Conservation (phyloP, 2,329 filamentous ascomycete species). For the Whalleya microplaca region DNA sequence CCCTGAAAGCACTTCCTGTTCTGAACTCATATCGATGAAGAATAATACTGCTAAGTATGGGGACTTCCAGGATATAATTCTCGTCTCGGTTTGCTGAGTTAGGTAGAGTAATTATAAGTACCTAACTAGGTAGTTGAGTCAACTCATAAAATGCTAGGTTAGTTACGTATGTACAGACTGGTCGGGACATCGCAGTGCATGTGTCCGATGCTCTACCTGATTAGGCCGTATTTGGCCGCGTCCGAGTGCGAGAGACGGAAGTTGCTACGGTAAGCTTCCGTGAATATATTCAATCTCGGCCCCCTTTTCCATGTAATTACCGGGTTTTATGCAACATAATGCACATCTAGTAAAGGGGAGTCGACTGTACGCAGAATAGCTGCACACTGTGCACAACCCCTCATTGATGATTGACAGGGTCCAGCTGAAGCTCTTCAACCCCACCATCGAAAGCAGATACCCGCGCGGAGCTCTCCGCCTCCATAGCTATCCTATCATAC, state of each 20-base stretch:
- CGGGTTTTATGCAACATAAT: too few species aligned
- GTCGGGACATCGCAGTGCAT: not conserved
- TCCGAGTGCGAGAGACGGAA: too few species aligned
- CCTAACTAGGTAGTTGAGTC: too few species aligned
- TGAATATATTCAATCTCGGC: too few species aligned
- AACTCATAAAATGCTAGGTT: too few species aligned
- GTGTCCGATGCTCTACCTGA: not conserved
- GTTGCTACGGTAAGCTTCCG: too few species aligned
- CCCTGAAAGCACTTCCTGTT: constrained; percentile 32
- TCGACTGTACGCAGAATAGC: too few species aligned
- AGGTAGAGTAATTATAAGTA: too few species aligned
- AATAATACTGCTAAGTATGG: not conserved
- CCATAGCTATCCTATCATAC: not conserved
- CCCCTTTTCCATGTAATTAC: too few species aligned
- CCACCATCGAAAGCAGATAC: constrained; percentile 12
- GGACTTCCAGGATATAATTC: not conserved
- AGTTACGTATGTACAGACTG: too few species aligned
- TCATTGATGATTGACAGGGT: constrained; percentile 25
- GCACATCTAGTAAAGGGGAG: too few species aligned
- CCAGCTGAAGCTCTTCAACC: constrained; percentile 15
- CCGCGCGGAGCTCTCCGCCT: too few species aligned
- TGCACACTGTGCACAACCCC: constrained; percentile 11
- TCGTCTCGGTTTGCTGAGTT: not conserved
- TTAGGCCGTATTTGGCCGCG: not conserved
- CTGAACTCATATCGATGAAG: constrained; percentile 24